A percentile compares a stretch with the other conserved stretches of the same genome.
Evolutionary conservation across 306 rosid species (phyloP).

Genomic region (Spatholobus suberectus): DNA sequence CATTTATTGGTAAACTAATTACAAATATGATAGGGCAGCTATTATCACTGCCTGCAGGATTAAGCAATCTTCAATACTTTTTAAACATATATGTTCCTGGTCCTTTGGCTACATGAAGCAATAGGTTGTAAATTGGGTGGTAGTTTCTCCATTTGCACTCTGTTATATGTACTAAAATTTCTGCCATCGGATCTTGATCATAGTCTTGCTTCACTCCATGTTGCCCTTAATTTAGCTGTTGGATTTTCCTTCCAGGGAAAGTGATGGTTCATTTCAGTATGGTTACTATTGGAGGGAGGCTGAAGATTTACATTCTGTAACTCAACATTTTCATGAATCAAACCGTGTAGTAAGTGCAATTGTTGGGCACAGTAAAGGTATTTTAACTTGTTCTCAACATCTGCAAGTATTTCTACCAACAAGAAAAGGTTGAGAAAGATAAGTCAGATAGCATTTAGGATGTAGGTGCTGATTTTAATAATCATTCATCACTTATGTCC

Average conservation of each 20-base stretch:
- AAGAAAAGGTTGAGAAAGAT: constrained; percentile 11
- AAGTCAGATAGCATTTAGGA: constrained; percentile 8
- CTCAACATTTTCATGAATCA: constrained; percentile 61
- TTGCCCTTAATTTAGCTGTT: constrained; percentile 35
- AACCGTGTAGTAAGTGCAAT: constrained; percentile 62
- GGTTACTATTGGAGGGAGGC: constrained; percentile 74
- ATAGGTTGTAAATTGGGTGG: constrained; percentile 11
- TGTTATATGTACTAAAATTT: constrained; percentile 11
- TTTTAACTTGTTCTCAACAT: constrained; percentile 39
- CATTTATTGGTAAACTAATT: neutral
- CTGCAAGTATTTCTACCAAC: constrained; percentile 2
- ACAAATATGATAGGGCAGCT: neutral
- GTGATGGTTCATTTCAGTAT: constrained; percentile 79
- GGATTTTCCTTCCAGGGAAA: constrained; percentile 63
- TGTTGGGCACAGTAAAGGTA: constrained; percentile 94
- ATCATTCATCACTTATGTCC: constrained; percentile 20
- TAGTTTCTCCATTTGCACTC: constrained; percentile 24
- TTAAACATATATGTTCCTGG: neutral
- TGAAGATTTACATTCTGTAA: constrained; percentile 74
- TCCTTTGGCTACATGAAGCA: neutral
- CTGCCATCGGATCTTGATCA: constrained; percentile 30
- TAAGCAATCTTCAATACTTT: neutral
- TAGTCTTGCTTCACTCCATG: constrained; percentile 13
- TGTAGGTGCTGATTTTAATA: constrained; percentile 12
- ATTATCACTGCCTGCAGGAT: neutral